A percentile compares a stretch with the other conserved stretches of the same genome.
Conservation (phyloP, 331 rosid genomes). For the Acacia pycnantha region DNA sequence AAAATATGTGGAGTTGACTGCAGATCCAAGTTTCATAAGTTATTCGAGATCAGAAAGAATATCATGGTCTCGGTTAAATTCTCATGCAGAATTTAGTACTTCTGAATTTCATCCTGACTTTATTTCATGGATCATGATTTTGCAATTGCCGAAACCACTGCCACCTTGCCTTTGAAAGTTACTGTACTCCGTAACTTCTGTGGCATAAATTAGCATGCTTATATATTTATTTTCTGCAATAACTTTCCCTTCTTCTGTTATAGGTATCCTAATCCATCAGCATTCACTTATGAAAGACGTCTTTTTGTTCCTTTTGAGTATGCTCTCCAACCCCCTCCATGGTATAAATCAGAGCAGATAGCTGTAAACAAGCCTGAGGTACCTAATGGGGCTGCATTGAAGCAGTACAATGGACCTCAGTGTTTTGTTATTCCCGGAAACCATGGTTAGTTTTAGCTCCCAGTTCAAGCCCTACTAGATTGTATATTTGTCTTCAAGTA, state of each 20-base stretch:
- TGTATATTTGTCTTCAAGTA: slow-evolving; percentile 19
- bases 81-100: too few relatives aligned
- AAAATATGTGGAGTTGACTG: not conserved
- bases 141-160: too few relatives aligned
- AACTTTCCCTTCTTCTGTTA: slow-evolving; percentile 20
- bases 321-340: slow-evolving; percentile 93
- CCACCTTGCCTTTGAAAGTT: too few relatives aligned
- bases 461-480: slow-evolving; percentile 1
- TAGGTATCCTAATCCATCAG: slow-evolving; percentile 98
- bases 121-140: too few relatives aligned
- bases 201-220: not conserved
- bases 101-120: too few relatives aligned
- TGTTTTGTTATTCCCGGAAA: slow-evolving; percentile 95
- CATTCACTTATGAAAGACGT: slow-evolving; percentile 86
- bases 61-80: too few relatives aligned
- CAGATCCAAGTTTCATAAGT: too few relatives aligned
- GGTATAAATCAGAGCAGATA: slow-evolving; percentile 71
- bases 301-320: slow-evolving; percentile 88
- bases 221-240: slow-evolving; percentile 12
- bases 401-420: slow-evolving; percentile 86
- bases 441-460: slow-evolving; percentile 70
- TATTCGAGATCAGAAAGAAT: too few relatives aligned
- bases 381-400: slow-evolving; percentile 62
- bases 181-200: too few relatives aligned
- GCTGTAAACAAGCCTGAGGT: slow-evolving; percentile 91